Conservation (phyloP, 2,329 filamentous ascomycete genomes). For the Botrytis galanthina region DNA sequence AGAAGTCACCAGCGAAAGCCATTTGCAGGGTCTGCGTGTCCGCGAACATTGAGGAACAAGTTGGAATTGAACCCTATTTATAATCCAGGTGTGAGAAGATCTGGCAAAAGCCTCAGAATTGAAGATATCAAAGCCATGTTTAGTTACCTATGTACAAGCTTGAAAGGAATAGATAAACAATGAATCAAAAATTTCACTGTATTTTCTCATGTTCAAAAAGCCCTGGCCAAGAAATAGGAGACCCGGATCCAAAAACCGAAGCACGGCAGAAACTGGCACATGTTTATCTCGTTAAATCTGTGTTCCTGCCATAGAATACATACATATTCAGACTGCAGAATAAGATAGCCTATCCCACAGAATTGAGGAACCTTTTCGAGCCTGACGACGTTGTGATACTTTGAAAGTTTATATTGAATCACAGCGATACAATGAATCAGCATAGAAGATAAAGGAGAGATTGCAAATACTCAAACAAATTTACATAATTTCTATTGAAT, state of each 20-base stretch:
- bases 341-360: not conserved
- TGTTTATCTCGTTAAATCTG: not conserved
- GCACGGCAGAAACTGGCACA: not conserved
- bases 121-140: not conserved
- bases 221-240: not conserved
- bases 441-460: fast-evolving
- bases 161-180: not conserved
- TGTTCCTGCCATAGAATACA: not conserved
- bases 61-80: not conserved
- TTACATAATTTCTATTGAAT: not conserved
- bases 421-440: not conserved
- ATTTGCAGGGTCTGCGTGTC: not conserved
- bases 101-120: too few relatives aligned
- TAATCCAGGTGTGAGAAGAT: not conserved
- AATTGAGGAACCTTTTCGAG: not conserved
- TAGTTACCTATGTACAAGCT: not conserved
- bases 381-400: not conserved
- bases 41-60: not conserved
- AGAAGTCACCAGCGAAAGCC: not conserved
- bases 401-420: not conserved
- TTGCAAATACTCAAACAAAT: not conserved
- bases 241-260: too few relatives aligned
- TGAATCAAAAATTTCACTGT: not conserved
- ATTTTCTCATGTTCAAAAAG: not conserved
- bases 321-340: not conserved